phyloP scores from a whole-genome alignment of 2,329 filamentous ascomycete species.

The Monosporascus sp. region DNA sequence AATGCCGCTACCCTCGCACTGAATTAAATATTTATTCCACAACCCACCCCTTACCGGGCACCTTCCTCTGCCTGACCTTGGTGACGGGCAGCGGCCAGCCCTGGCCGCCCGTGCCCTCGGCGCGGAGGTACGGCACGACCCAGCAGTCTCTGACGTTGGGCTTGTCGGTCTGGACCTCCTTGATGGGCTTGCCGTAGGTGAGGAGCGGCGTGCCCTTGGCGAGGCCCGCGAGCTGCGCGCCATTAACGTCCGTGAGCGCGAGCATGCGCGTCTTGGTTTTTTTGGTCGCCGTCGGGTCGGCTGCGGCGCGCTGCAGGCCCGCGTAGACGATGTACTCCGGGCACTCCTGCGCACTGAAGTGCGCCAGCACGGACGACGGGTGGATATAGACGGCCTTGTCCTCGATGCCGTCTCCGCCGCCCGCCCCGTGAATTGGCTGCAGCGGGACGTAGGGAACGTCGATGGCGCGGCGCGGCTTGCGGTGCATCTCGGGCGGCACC shows the following conservation, averaged over 20 bases:
- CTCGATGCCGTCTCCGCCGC: slow-evolving; percentile 33
- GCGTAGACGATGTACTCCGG: slow-evolving; percentile 86
- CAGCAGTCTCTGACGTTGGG: slow-evolving; percentile 64
- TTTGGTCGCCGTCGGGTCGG: slow-evolving; percentile 42
- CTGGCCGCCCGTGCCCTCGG: slow-evolving; percentile 59
- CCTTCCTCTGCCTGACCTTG: slow-evolving; percentile 76
- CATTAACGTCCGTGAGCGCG: slow-evolving; percentile 73
- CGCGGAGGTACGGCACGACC: slow-evolving; percentile 72
- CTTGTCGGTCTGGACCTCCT: slow-evolving; percentile 59
- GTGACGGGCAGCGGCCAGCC: slow-evolving; percentile 85
- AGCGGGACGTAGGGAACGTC: slow-evolving; percentile 90
- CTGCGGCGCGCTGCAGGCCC: slow-evolving; percentile 66
- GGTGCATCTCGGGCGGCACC: slow-evolving; percentile 57
- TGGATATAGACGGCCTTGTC: slow-evolving; percentile 80
- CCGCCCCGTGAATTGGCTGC: slow-evolving; percentile 55
- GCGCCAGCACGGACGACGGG: slow-evolving; percentile 74
- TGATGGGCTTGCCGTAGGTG: slow-evolving; percentile 84
- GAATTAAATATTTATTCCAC: slow-evolving; percentile 41
- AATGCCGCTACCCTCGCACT: background rate
- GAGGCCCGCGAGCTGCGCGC: slow-evolving; percentile 68
- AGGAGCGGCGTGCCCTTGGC: slow-evolving; percentile 82
- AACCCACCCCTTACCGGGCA: slow-evolving; percentile 69
- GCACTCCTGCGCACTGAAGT: slow-evolving; percentile 64
- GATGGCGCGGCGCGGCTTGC: slow-evolving; percentile 77
- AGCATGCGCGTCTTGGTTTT: slow-evolving; percentile 78